Evolutionary conservation across 768 basidiomycete species (phyloP).

Genomic region (Leucocoprinus leucothites): DNA sequence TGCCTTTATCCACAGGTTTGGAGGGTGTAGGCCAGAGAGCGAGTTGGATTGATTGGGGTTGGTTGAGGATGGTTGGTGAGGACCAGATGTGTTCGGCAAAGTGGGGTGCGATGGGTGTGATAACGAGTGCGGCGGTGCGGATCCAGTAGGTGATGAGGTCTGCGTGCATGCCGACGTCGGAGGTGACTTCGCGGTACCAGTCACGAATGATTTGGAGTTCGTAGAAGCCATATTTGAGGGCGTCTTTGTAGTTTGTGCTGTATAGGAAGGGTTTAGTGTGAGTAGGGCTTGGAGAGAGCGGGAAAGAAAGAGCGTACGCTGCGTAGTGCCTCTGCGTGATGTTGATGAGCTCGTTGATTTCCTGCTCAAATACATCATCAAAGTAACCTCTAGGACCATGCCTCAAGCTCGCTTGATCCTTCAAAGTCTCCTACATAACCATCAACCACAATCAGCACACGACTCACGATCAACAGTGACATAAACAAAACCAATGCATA

Average conservation of each 20-base stretch:
- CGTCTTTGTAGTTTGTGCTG: conserved; percentile 94
- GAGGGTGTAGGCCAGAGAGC: conserved; percentile 80
- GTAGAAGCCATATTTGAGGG: conserved; percentile 93
- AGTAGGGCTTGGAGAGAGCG: background rate
- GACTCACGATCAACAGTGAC: background rate
- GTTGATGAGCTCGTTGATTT: conserved; percentile 84
- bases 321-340: conserved; percentile 80
- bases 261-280: background rate
- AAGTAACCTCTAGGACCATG: conserved; percentile 77
- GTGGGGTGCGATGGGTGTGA: conserved; percentile 89
- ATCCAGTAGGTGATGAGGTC: conserved; percentile 89
- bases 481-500: conserved; percentile 22
- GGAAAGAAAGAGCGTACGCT: conserved; percentile 48
- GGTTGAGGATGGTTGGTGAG: conserved; percentile 54
- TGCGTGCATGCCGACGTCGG: conserved; percentile 86
- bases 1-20: conserved; percentile 53
- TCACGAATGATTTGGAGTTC: conserved; percentile 90
- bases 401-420: conserved; percentile 68
- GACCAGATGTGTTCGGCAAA: conserved; percentile 91
- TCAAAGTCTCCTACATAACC: conserved; percentile 67
- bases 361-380: conserved; percentile 88
- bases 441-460: conserved; percentile 6
- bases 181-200: conserved; percentile 93
- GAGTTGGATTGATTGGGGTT: conserved; percentile 72
- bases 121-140: conserved; percentile 71